These are phyloP conservation scores for Agrocybe chaxingu DNA, from an alignment of 768 basidiomycete genomes.

Conservation along the genomic window DNA sequence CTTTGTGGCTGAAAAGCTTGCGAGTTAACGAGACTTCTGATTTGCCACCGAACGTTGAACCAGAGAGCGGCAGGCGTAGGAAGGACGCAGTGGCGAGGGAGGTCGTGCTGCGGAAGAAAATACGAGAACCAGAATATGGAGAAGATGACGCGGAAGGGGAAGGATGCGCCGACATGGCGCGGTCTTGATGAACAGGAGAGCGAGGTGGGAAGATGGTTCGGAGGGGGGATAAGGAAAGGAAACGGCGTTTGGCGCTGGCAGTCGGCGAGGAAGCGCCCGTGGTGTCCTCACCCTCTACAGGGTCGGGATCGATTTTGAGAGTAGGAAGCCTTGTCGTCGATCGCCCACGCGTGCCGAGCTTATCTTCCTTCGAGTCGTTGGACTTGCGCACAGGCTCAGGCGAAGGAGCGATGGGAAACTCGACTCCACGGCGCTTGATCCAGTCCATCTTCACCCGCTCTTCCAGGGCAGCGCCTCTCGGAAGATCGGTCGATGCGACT, in stretches of 20 bases:
- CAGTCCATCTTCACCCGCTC: slow-evolving; percentile 35
- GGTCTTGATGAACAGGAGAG: slow-evolving; percentile 29
- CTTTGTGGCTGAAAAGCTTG: slow-evolving; percentile 36
- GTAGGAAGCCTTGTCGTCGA: slow-evolving; percentile 2
- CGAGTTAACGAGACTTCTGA: slow-evolving; percentile 29
- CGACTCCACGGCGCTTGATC: slow-evolving; percentile 27
- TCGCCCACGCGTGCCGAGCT: slow-evolving; percentile 9
- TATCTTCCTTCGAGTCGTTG: slow-evolving; percentile 4
- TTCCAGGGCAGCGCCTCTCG: slow-evolving; percentile 36
- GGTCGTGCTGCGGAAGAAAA: slow-evolving; percentile 39
- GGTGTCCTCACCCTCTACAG: neutral
- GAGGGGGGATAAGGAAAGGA: slow-evolving; percentile 43
- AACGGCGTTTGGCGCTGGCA: slow-evolving; percentile 32
- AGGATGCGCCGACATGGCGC: slow-evolving; percentile 40
- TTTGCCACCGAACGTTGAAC: slow-evolving; percentile 21
- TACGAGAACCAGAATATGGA: slow-evolving; percentile 26
- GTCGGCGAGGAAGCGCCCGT: slow-evolving; percentile 10
- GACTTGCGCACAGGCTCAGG: too few relatives aligned
- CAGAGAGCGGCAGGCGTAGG: slow-evolving; percentile 25
- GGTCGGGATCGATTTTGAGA: slow-evolving; percentile 14
- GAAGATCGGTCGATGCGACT: slow-evolving; percentile 34
- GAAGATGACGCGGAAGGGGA: slow-evolving; percentile 37
- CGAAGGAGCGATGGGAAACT: too few relatives aligned
- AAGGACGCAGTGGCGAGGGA: slow-evolving; percentile 41
- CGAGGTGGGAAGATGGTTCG: slow-evolving; percentile 44